phyloP scores from a whole-genome alignment of 768 basidiomycete species.

The Lentinula boryana region DNA sequence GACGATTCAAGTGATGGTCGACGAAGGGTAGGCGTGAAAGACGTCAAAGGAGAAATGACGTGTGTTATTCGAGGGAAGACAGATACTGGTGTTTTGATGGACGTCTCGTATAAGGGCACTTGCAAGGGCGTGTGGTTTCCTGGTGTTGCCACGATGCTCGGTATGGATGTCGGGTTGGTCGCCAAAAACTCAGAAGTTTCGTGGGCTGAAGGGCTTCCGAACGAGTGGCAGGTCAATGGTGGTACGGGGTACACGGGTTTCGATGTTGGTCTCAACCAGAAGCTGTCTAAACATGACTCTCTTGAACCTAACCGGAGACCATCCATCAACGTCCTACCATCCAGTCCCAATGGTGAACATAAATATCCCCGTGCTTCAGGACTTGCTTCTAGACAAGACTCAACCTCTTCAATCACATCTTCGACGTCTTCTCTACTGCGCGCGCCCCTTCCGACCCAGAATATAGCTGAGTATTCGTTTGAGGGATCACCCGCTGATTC shows the following conservation, averaged over 20 bases:
- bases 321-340: slow-evolving; percentile 13
- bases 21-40: slow-evolving; percentile 63
- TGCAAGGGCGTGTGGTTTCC: slow-evolving; percentile 80
- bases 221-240: slow-evolving; percentile 59
- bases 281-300: slow-evolving; percentile 40
- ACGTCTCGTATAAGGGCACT: slow-evolving; percentile 63
- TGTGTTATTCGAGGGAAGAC: slow-evolving; percentile 51
- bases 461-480: slow-evolving; percentile 70
- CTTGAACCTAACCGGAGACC: slow-evolving; percentile 34
- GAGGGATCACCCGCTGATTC: slow-evolving; percentile 36
- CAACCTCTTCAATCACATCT: slow-evolving; percentile 40
- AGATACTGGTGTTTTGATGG: slow-evolving; percentile 51
- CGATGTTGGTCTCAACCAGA: slow-evolving; percentile 33
- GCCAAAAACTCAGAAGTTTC: slow-evolving; percentile 61
- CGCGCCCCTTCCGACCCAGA: slow-evolving; percentile 63
- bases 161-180: slow-evolving; percentile 69
- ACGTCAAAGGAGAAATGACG: slow-evolving; percentile 62
- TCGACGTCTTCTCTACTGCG: slow-evolving; percentile 66
- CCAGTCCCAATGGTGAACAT: background rate
- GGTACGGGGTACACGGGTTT: slow-evolving; percentile 69
- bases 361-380: background rate
- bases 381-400: slow-evolving; percentile 28
- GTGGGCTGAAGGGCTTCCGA: slow-evolving; percentile 51
- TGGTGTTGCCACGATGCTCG: slow-evolving; percentile 76
- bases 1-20: slow-evolving; percentile 39